Evolutionary conservation across 345 rosid genomes (phyloP), one percentile per base, ranked within the genome.

Genomic region (Gossypium rotundifolium): DNA sequence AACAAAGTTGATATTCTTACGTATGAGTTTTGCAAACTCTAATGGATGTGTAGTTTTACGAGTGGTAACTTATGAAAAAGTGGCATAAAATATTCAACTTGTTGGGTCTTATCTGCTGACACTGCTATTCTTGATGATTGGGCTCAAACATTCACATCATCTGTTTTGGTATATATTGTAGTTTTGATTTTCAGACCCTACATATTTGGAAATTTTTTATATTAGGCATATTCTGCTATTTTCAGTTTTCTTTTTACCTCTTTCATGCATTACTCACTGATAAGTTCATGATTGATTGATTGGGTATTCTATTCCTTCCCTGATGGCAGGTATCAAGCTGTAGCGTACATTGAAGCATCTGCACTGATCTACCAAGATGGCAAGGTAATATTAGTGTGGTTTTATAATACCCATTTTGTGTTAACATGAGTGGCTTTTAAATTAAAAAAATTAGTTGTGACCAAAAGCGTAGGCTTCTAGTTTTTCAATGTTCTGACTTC

Each of bases 311-410:
- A 60, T 51, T 9, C 20, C 73, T 57, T 80, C 66, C 40, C 6
- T 83, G 62, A 70, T 81, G 75, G 76, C 83, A 96, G 99, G 86
- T 96, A 93, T 81, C 96, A 90, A 81, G 98, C 99, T 38, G 97
- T 90, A 65, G 99, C 99, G 17, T 93, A 88, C 80, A 93, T 93
- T 22, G 99, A 93, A 86, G 99, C 97, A 62, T 87, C 95, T 23
- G 99, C 99, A 75, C 86, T 84, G 72, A 96, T 96, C 42, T 91
- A 96, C 84, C 96, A 91, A 87, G 99, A 96, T 40, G 97, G 96
- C 80, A 91, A 90, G 97, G 99, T 93, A 49, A 79, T 52, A 75
- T 42, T 49, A 57, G 17, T 54, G 42, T 63, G 3, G 7, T 66
- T 13, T 46, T 66, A 1, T 66, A 44, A 46, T 65, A 44, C 52